phyloP scores from a whole-genome alignment of 441 rosid species.

The Euphorbia schlechtendalii region DNA sequence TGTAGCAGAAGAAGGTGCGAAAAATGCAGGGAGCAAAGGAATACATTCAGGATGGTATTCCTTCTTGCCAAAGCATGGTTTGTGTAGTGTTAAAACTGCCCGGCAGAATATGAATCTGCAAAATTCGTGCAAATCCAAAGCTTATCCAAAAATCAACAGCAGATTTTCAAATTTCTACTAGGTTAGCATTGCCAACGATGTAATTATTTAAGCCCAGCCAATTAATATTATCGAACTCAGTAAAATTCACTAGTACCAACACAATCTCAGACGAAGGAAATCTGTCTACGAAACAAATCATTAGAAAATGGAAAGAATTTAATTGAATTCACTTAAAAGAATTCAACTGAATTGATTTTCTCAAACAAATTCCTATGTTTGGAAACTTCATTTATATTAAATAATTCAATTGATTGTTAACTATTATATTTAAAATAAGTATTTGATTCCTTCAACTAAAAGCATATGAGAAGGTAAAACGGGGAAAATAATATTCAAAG shows the following conservation, averaged over 20 bases:
- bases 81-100: slow-evolving; percentile 55
- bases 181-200: neutral
- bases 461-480: too few relatives aligned
- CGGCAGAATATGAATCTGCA: slow-evolving; percentile 79
- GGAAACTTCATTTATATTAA: too few relatives aligned
- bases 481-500: too few relatives aligned
- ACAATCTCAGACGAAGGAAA: too few relatives aligned
- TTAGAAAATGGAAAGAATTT: too few relatives aligned
- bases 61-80: slow-evolving; percentile 44
- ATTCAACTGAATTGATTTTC: too few relatives aligned
- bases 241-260: neutral
- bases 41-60: slow-evolving; percentile 67
- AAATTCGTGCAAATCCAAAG: neutral
- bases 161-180: slow-evolving; percentile 1
- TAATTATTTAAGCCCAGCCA: neutral
- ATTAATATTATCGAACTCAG: neutral
- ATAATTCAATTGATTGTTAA: too few relatives aligned
- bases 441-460: too few relatives aligned
- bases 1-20: slow-evolving; percentile 37
- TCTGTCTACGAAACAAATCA: too few relatives aligned
- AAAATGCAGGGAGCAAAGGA: slow-evolving; percentile 57
- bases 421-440: too few relatives aligned
- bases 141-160: neutral
- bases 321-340: too few relatives aligned
- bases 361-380: too few relatives aligned